Evolutionary conservation across 23 red algal species (phyloP), one percentile per base, ranked within the genome.

Genomic region (Gracilariopsis chorda): DNA sequence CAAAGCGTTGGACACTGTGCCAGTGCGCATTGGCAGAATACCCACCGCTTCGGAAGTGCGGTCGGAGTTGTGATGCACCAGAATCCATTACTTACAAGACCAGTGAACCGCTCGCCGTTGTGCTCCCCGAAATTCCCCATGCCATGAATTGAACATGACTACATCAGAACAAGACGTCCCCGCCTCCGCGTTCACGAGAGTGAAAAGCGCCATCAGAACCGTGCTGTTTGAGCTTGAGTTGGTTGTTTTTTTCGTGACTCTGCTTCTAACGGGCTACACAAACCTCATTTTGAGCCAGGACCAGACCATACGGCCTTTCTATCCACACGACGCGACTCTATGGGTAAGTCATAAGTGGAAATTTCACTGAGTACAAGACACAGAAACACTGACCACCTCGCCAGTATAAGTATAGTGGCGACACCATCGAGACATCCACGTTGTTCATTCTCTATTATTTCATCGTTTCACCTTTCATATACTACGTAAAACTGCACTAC

Each of bases 291-390:
- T 80, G 44, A 45, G 49, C 48, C 3, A 10, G 40, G 17, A 36
- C 30, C 88, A 80, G 34, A 80, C 74, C 8, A 72, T 91, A 19
- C 62, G 89, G 35, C 35, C 89, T 10, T 92, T 92, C 79, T 83
- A 53, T 42, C 78, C 78, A 27, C 37, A 73, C 49, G 89, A 92
- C 47, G 59, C 75, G 55, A 76, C 89, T 17, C 78, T 92, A 28
- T 92, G 89, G 89, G 69, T 62, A 61, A 4, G 57, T 41, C 23
- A n/a, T 11, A 48, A 3, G 6, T 2, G 24, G 51, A 13, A n/a
- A 25, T 23, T 19, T 0, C 24, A 32, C 14, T 4, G 6, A 24
- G 39, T 9, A 17, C 4, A 55, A 1, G 16, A 55, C 49, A 35
- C 14, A 25, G 20, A 34, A 13, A 73, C 9, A 21, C 60, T 47